phyloP scores from a whole-genome alignment of 352 stramenopile species.

The Globisporangium nodosum region DNA sequence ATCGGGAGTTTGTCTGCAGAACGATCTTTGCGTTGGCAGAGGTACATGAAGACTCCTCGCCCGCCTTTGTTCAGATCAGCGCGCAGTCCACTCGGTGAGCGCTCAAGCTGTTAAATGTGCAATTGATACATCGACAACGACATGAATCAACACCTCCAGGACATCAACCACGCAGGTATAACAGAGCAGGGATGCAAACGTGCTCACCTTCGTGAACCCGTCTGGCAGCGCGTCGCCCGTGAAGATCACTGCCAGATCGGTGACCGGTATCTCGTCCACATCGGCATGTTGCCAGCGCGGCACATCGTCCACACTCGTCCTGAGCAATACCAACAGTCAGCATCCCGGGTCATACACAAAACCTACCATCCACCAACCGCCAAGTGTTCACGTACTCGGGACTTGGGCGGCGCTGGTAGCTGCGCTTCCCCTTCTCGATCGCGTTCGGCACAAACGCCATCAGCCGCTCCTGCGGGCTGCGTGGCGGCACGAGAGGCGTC shows the following conservation, averaged over 20 bases:
- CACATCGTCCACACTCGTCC: slow-evolving; percentile 1
- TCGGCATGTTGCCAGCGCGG: slow-evolving; percentile 49
- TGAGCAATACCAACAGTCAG: neutral
- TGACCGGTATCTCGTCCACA: slow-evolving; percentile 46
- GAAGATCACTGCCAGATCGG: slow-evolving; percentile 72
- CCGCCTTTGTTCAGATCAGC: slow-evolving; percentile 80
- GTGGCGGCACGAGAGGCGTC: slow-evolving; percentile 22
- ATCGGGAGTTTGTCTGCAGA: slow-evolving; percentile 52
- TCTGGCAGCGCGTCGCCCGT: slow-evolving; percentile 64
- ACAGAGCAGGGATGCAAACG: neutral
- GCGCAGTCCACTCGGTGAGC: slow-evolving; percentile 61
- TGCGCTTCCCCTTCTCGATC: slow-evolving; percentile 48
- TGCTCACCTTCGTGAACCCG: slow-evolving; percentile 61
- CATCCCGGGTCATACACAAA: neutral
- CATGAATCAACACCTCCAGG: neutral
- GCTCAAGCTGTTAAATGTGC: slow-evolving; percentile 42
- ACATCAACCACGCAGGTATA: neutral
- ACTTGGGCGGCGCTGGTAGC: slow-evolving; percentile 25
- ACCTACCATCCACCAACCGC: neutral
- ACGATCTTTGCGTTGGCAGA: slow-evolving; percentile 58
- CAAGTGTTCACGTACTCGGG: slow-evolving; percentile 14
- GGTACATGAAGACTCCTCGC: slow-evolving; percentile 71
- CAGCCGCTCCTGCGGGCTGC: slow-evolving; percentile 54
- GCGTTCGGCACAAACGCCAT: slow-evolving; percentile 29
- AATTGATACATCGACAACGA: no score